Conservation (phyloP, 257 asterid species). For the Hygrophila difformis region DNA sequence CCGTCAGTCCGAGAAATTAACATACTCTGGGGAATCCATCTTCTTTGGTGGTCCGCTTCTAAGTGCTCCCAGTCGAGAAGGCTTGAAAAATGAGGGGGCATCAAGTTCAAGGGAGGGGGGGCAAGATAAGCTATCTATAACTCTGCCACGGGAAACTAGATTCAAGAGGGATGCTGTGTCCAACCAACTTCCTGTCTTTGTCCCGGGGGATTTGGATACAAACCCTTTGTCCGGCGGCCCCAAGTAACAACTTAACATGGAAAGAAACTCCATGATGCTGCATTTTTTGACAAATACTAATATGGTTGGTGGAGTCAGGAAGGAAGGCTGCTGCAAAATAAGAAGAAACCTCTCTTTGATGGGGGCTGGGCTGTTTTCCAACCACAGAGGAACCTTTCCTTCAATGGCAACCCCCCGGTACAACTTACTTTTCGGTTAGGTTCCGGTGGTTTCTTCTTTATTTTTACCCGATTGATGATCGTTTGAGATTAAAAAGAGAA, state of each 20-base stretch:
- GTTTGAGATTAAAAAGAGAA: too few species aligned
- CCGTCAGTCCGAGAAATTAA: constrained; percentile 59
- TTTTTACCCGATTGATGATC: too few species aligned
- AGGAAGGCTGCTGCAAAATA: constrained; percentile 2
- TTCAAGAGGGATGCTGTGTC: constrained; percentile 67
- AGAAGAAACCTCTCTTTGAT: too few species aligned
- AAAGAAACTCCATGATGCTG: neutral
- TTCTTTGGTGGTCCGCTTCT: constrained; percentile 95
- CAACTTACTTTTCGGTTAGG: constrained; percentile 20
- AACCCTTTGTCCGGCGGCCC: constrained; percentile 38
- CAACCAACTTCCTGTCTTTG: constrained; percentile 88
- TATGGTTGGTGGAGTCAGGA: too few species aligned
- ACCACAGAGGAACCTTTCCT: constrained; percentile 37
- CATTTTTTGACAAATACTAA: neutral
- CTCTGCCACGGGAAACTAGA: constrained; percentile 47
- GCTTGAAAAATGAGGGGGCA: constrained; percentile 36
- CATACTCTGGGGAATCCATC: constrained; percentile 71
- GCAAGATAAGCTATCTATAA: constrained; percentile 31
- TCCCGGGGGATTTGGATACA: constrained; percentile 57
- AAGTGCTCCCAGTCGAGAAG: constrained; percentile 49
- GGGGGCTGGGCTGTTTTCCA: constrained; percentile 19
- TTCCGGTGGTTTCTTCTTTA: constrained; percentile 55
- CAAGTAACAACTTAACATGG: constrained; percentile 18
- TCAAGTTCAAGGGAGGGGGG: constrained; percentile 37
- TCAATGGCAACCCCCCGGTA: constrained; percentile 5